phyloP scores from a whole-genome alignment of 2,329 filamentous ascomycete species.

The Aspergillus candidus region DNA sequence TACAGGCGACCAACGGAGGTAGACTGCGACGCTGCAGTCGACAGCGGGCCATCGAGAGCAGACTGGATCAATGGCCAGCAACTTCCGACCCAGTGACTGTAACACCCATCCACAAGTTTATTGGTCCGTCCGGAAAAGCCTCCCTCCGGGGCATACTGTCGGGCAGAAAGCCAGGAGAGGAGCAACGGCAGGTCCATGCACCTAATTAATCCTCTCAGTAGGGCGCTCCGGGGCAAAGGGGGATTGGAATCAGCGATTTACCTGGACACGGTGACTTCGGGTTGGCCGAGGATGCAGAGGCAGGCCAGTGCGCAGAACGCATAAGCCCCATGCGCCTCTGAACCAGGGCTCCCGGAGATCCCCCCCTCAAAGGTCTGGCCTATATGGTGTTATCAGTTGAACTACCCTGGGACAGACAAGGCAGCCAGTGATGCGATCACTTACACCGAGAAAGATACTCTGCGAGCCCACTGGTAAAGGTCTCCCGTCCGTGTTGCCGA shows the following conservation, averaged over 20 bases:
- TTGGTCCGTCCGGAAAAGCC: conserved; percentile 92
- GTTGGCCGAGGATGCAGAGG: conserved; percentile 76
- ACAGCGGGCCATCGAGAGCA: conserved; percentile 54
- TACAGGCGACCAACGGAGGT: conserved; percentile 47
- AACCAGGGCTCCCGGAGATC: conserved; percentile 75
- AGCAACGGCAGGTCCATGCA: conserved; percentile 71
- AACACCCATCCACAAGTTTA: conserved; percentile 96
- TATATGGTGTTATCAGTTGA: conserved; percentile 29
- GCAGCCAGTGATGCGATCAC: conserved; percentile 25
- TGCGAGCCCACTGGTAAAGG: conserved; percentile 65
- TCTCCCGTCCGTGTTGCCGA: conserved; percentile 54
- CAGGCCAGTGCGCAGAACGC: conserved; percentile 90
- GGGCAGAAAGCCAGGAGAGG: conserved; percentile 79
- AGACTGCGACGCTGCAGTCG: conserved; percentile 16
- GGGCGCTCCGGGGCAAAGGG: conserved; percentile 6
- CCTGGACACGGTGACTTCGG: conserved; percentile 66
- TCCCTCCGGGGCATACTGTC: conserved; percentile 85
- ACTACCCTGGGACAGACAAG: not conserved
- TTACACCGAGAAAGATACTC: conserved; percentile 76
- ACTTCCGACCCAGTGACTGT: conserved; percentile 94
- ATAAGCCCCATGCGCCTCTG: conserved; percentile 94
- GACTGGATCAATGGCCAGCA: conserved; percentile 91
- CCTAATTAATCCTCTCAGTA: conserved; percentile 38
- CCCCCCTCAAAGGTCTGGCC: conserved; percentile 94
- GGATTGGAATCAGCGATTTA: conserved; percentile 40